Percentiles rank a stretch among this genome's conserved stretches.
Conservation (phyloP, 2,329 filamentous ascomycete genomes). For the Ampelomyces quisqualis region DNA sequence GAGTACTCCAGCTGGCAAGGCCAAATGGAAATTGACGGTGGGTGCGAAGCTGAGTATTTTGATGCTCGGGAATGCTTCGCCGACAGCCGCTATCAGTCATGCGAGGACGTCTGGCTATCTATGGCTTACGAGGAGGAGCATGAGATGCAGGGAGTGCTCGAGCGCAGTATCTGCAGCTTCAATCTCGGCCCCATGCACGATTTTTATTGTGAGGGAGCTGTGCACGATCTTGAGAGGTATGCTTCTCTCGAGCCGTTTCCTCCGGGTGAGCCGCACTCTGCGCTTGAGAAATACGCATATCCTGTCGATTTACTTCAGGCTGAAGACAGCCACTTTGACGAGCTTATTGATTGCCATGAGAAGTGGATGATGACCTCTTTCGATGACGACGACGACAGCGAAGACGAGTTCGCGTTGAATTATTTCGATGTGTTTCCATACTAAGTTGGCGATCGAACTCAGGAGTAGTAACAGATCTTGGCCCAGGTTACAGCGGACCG, state of each 20-base stretch:
- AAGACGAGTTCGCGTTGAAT: neutral
- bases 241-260: too few species aligned
- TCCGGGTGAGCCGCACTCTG: too few species aligned
- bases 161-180: too few species aligned
- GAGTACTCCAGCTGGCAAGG: neutral
- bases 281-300: neutral
- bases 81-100: neutral
- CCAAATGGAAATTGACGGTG: neutral
- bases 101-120: neutral
- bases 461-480: too few species aligned
- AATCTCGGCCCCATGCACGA: too few species aligned
- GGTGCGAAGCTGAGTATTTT: neutral
- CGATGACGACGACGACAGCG: neutral
- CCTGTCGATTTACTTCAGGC: neutral
- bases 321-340: constrained; percentile 2
- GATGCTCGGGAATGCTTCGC: neutral
- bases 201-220: too few species aligned
- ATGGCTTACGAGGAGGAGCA: neutral
- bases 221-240: too few species aligned
- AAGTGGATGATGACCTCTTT: constrained; percentile 12
- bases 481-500: too few species aligned
- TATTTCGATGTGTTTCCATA: constrained; percentile 1
- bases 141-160: too few species aligned
- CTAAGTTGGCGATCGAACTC: too few species aligned
- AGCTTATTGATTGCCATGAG: constrained; percentile 5